Base-by-base conservation (phyloP, 2,329 filamentous ascomycete species). In the Cytospora paraplurivora region DNA sequence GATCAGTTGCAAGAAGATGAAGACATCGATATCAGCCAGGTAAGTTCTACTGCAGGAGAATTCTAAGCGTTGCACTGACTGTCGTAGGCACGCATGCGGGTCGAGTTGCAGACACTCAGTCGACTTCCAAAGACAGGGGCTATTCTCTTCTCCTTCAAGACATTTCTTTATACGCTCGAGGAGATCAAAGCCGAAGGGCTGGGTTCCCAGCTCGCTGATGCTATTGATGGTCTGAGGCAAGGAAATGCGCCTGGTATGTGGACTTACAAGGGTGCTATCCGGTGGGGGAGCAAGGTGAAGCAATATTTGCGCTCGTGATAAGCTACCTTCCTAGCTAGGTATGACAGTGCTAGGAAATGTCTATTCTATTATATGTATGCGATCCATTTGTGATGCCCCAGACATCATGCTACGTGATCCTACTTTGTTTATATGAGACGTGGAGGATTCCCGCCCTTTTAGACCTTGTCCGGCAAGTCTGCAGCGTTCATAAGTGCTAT, bases 141-240 rank as follows among this genome's bases (percentile, higher is more conserved):
- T 0, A 71, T 85, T 1, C 69, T 85, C 13, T 85, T 85, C 70
- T 82, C 81, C 11, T 83, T 85, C 75, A 85, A 85, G 72, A 84
- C 82, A 0, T 83, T 83, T 63, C 63, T 84, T 17, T 84, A 83
- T 56, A 77, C 79, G 0, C 64, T 85, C 0, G 65, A 71, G 10
- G 75, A 82, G 3, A 76, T 85, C 68, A 84, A 80, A 67, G 74
- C 71, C 0, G 82, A 85, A 56, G 82, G 80, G 0, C 69, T 78
- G 1, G 82, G 82, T 0, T 73, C 72, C 1, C 71, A 77, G 37
- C 71, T 85, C 17, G 82, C 81, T 0, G 78, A 82, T 44, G 81
- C 82, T 0, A 80, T 85, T n/a, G 79, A 85, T 59, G 83, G 82
- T 0, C 68, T 85, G 59, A 74, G 75, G 62, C 66, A 66, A 32